Evolutionary conservation across 108 stramenopile species (phyloP).

Genomic region (Schizochytrium sp.): DNA sequence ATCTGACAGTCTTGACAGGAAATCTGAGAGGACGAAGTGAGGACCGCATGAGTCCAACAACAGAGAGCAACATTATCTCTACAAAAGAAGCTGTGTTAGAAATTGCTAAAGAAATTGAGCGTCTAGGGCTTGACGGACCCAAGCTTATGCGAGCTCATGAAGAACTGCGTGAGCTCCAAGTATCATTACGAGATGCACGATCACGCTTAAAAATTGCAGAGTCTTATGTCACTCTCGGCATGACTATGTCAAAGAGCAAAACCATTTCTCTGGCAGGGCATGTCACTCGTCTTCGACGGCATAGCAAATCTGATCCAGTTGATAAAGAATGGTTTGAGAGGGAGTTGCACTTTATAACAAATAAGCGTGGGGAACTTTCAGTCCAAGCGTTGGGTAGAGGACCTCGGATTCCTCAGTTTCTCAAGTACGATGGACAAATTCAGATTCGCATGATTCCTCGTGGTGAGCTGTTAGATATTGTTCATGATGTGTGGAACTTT

Average conservation of each 20-base stretch:
- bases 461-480: constrained; percentile 4
- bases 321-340: constrained; percentile 10
- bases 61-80: neutral
- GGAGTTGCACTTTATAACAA: neutral
- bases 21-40: no score
- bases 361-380: neutral
- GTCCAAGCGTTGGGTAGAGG: constrained; percentile 10
- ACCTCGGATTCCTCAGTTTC: neutral
- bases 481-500: constrained; percentile 53
- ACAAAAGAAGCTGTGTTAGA: constrained; percentile 19
- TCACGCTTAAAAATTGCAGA: neutral
- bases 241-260: neutral
- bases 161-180: constrained; percentile 13
- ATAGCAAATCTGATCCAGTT: neutral
- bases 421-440: neutral
- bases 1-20: no score
- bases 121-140: constrained; percentile 10
- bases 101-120: constrained; percentile 8
- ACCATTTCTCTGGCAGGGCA: neutral
- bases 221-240: constrained; percentile 1
- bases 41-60: no score
- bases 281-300: neutral
- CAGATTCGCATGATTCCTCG: constrained; percentile 30
- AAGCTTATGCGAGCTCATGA: constrained; percentile 13
- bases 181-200: neutral